Conservation (phyloP, 2,329 filamentous ascomycete species). For the Alternaria postmessia region DNA sequence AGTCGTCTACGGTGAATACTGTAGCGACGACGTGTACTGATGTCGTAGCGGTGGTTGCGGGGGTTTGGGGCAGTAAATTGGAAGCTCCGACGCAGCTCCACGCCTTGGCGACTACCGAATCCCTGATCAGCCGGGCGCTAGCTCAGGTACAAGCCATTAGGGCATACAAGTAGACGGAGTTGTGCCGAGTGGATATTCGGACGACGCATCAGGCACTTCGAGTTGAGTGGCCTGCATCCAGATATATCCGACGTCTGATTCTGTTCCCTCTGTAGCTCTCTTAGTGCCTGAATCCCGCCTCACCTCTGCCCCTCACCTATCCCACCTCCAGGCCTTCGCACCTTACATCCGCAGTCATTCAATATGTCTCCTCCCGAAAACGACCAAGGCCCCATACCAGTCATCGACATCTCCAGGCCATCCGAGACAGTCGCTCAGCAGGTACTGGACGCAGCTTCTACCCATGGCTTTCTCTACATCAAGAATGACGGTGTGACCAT, state of each 20-base stretch:
- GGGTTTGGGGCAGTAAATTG: conserved; percentile 20
- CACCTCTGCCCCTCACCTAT: conserved; percentile 13
- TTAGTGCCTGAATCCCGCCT: neutral
- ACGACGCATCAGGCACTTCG: neutral
- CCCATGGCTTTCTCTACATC: conserved; percentile 90
- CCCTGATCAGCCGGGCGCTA: conserved; percentile 23
- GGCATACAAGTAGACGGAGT: neutral
- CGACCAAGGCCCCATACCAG: conserved; percentile 64
- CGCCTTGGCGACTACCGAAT: conserved; percentile 15
- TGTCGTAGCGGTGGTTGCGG: conserved; percentile 9
- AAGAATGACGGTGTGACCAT: conserved; percentile 77
- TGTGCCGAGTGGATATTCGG: neutral
- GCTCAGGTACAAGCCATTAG: conserved; percentile 21
- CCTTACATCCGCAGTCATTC: neutral
- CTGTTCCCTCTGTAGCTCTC: neutral
- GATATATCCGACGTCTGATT: neutral
- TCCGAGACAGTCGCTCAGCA: conserved; percentile 68
- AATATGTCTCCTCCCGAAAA: conserved; percentile 26
- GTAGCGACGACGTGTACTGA: conserved; percentile 3
- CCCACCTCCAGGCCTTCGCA: neutral
- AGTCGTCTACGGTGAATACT: neutral
- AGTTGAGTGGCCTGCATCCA: neutral
- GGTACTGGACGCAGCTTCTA: conserved; percentile 79
- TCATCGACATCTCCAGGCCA: conserved; percentile 79
- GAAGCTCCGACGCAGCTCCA: conserved; percentile 22